phyloP scores from a whole-genome alignment of 768 basidiomycete genomes.

The Xerocomus potaroensis region DNA sequence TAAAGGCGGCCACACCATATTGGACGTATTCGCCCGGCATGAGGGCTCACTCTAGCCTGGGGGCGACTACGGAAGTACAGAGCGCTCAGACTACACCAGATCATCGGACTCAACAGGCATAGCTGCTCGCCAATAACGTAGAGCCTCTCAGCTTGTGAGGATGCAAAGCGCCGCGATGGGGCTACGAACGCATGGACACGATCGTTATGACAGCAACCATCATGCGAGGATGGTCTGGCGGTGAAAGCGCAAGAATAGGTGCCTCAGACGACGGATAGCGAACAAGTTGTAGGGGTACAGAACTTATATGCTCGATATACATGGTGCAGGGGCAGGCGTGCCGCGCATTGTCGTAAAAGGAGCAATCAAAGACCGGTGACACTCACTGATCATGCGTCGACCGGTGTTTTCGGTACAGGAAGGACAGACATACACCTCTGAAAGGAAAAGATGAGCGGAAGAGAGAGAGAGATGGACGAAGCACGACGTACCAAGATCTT shows the following conservation, averaged over 20 bases:
- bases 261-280: constrained; percentile 33
- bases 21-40: constrained; percentile 2
- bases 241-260: constrained; percentile 27
- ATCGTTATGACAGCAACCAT: constrained; percentile 32
- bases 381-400: constrained; percentile 76
- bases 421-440: constrained; percentile 59
- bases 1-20: neutral
- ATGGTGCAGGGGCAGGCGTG: constrained; percentile 31
- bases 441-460: constrained; percentile 13
- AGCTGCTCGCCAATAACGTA: constrained; percentile 34
- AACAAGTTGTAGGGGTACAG: constrained; percentile 35
- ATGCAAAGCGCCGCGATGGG: constrained; percentile 22
- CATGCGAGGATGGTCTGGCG: constrained; percentile 31
- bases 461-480: neutral
- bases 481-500: constrained; percentile 67
- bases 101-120: constrained; percentile 34
- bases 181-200: constrained; percentile 28
- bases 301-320: constrained; percentile 35
- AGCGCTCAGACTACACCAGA: constrained; percentile 34
- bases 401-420: constrained; percentile 59
- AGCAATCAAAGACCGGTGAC: constrained; percentile 34
- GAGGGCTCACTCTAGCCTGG: constrained; percentile 16
- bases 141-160: constrained; percentile 31
- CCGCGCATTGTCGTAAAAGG: constrained; percentile 27
- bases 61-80: constrained; percentile 23